Evolutionary conservation across 371 early-diverging fungal species (phyloP).

Genomic region (Gilbertella persicaria): DNA sequence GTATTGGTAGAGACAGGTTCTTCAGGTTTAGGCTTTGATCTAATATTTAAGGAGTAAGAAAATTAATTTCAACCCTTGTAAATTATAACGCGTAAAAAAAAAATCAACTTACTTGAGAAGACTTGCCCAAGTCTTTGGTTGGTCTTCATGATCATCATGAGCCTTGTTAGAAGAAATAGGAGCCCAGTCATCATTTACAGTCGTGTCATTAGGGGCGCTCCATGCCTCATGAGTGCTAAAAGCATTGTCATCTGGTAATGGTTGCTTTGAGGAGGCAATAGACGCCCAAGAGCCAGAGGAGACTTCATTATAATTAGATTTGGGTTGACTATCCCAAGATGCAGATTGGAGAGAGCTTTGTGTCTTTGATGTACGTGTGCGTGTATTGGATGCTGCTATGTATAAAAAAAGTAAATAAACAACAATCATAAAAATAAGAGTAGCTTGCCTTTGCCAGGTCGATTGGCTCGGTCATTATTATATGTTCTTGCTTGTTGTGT

Average conservation of each 20-base stretch:
- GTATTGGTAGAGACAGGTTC: slow-evolving; percentile 26
- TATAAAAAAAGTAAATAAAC: not conserved
- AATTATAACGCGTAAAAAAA: not conserved
- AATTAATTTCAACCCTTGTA: not conserved
- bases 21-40: slow-evolving; percentile 46
- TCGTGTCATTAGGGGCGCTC: slow-evolving; percentile 16
- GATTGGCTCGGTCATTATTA: slow-evolving; percentile 27
- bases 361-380: slow-evolving; percentile 25
- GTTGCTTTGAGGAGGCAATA: slow-evolving; percentile 39
- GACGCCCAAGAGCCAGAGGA: slow-evolving; percentile 44
- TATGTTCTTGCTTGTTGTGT: slow-evolving; percentile 24
- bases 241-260: slow-evolving; percentile 3
- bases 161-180: slow-evolving; percentile 10
- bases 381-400: slow-evolving; percentile 13
- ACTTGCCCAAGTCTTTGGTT: slow-evolving; percentile 78
- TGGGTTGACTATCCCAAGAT: slow-evolving; percentile 26
- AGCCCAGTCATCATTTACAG: slow-evolving; percentile 22
- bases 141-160: slow-evolving; percentile 17
- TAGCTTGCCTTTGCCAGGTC: slow-evolving; percentile 29
- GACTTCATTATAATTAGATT: slow-evolving; percentile 12
- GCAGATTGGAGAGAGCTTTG: slow-evolving; percentile 9
- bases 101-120: slow-evolving; percentile 63
- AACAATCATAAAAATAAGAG: not conserved
- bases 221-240: slow-evolving; percentile 15
- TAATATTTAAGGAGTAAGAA: slow-evolving; percentile 12